Base-by-base conservation (phyloP, 164 flowering plant genomes). In the Saururus chinensis region DNA sequence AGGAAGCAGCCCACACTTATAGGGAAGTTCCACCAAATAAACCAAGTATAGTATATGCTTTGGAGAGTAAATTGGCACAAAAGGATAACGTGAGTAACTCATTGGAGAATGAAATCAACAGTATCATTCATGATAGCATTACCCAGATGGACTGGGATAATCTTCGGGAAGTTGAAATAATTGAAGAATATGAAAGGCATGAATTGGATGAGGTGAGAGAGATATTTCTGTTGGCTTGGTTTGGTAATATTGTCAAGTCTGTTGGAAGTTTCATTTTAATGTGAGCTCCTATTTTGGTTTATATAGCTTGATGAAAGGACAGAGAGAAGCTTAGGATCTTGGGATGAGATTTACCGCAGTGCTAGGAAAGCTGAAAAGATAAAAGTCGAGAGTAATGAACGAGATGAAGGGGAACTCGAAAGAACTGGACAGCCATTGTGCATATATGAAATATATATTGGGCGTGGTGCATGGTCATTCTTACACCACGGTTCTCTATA, bases 361-460 rank as follows among this genome's bases (percentile, higher is more conserved):
- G 96, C 87, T 71, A 81, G 88, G 40, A 95, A 78, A 76, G 73
- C 86, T 67, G 93, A 95, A 54, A 91, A 84, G 62, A 74, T 87
- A 37, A 86, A 73, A 66, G 81, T 83, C 80, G 99, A 88, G 76
- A 53, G 69, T 22, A 85, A 91, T 74, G 97, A 91, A 80, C 83
- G 96, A 71, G 99, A 95, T 74, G 99, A 95, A 73, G 97, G 96
- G 62, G 99, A 95, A 80, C 84, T 95, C 25, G 96, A 95, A 77
- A 87, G 99, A 73, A 86, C 82, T 30, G 99, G 99, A 30, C 97
- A 87, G 69, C 80, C 84, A 49, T 60, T 95, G 48, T 87, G 96
- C 74, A 91, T 95, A 64, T 95, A 91, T 80, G 97, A 95, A 72
- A 78, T 87, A 21, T 95, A 95, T 64, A 62, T 57, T 73, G 97